phyloP scores from a whole-genome alignment of 805 yeast species.

The Candida verbasci region DNA sequence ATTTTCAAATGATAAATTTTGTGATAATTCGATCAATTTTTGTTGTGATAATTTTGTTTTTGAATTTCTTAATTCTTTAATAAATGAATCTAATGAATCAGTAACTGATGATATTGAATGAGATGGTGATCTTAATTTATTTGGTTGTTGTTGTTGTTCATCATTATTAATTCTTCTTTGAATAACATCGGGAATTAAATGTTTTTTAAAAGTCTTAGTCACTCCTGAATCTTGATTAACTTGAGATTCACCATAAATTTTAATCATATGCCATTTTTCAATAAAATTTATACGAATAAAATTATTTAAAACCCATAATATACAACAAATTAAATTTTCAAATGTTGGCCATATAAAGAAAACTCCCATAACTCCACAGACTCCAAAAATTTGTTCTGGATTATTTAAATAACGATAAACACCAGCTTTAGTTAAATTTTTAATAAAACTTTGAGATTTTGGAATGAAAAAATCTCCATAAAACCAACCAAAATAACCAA shows the following conservation, averaged over 20 bases:
- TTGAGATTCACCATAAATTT: constrained; percentile 63
- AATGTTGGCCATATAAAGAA: constrained; percentile 54
- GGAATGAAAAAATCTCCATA: constrained; percentile 81
- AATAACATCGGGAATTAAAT: constrained; percentile 35
- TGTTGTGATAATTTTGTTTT: constrained; percentile 28
- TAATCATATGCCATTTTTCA: constrained; percentile 74
- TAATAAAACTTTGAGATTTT: constrained; percentile 30
- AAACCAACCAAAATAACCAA: constrained; percentile 87
- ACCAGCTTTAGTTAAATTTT: constrained; percentile 66
- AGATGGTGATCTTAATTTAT: constrained; percentile 18
- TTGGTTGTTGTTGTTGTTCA: no score
- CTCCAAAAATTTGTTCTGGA: constrained; percentile 76
- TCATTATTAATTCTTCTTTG: constrained; percentile 24
- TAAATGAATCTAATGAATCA: constrained; percentile 44
- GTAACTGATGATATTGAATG: constrained; percentile 36
- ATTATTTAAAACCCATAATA: constrained; percentile 59
- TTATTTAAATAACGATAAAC: constrained; percentile 77
- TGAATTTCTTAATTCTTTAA: constrained; percentile 36
- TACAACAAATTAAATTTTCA: constrained; percentile 47
- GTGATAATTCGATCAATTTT: constrained; percentile 36
- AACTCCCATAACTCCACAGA: constrained; percentile 77
- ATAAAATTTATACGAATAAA: constrained; percentile 66
- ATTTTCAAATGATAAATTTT: constrained; percentile 33
- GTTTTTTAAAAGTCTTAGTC: constrained; percentile 41
- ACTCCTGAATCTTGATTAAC: constrained; percentile 52